Base-by-base conservation (phyloP, 1,139 yeast species). In the Protomyces inouyei region DNA sequence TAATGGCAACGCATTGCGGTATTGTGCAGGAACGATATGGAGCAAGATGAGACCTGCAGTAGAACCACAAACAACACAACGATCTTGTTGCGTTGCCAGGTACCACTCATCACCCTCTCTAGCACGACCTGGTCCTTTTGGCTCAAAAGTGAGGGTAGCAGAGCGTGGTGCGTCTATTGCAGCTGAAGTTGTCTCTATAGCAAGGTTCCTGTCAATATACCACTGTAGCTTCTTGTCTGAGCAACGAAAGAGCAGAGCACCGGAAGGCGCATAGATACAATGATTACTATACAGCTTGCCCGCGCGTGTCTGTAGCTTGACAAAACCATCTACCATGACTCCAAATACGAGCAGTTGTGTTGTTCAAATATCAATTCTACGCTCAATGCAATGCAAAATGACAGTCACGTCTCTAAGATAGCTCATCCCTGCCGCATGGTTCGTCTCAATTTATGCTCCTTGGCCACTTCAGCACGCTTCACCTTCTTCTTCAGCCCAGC, bases 401-500 rank as follows among this genome's bases (percentile, higher is more conserved):
- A 38, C 18, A 14, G 16, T 38, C 18, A 38, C 32, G 32, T 28
- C 32, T 2, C 8, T 3, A 28, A 28, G 1, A 28, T 28, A 0
- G 32, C 32, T 18, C 18, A 43, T n/a, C 25, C 48, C 48, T 43
- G 48, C 21, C 48, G 48, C 57, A 59, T 52, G n/a, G 53, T 57
- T 6, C 64, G 46, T 18, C 55, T 12, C 21, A 18, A 18, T 48
- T 60, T 60, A 21, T 54, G 25, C 23, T 32, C 18, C 23, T 12
- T 18, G 8, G 64, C 32, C 38, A 54, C 51, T 9, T 43, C 59
- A 32, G 59, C 55, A 35, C 67, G 38, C 55, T 43, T 52, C 37
- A 56, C 67, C 36, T 52, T 54, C 52, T 65, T 60, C 60, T 53
- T 55, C 21, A 52, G 12, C 16, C 59, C 36, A 16, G 63, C 61